A percentile compares a stretch with the other conserved stretches of the same genome.
phyloP scores from a whole-genome alignment of 2,329 filamentous ascomycete genomes.

The Colletotrichum brevisporum region DNA sequence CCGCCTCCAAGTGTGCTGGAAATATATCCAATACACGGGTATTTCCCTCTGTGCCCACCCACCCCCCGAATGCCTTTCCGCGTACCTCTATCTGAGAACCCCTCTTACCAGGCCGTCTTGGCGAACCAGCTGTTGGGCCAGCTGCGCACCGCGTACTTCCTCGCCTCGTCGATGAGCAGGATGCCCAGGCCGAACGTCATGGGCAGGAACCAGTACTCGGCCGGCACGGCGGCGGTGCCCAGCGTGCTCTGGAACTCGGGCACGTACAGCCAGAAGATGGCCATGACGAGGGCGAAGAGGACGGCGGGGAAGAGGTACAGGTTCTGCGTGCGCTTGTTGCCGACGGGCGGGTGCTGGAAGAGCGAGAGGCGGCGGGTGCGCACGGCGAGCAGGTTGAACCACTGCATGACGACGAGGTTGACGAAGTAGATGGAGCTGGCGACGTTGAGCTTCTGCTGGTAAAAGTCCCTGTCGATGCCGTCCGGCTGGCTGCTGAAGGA shows the following conservation, averaged over 20 bases:
- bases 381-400: slow-evolving; percentile 81
- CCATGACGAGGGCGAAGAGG: slow-evolving; percentile 76
- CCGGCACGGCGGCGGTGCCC: slow-evolving; percentile 73
- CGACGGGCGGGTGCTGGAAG: slow-evolving; percentile 79
- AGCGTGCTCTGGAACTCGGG: slow-evolving; percentile 74
- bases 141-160: slow-evolving; percentile 63
- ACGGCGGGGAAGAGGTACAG: slow-evolving; percentile 79
- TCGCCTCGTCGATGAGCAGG: slow-evolving; percentile 65
- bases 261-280: slow-evolving; percentile 79
- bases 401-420: slow-evolving; percentile 86
- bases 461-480: slow-evolving; percentile 67
- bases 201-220: slow-evolving; percentile 83
- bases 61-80: not conserved
- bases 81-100: not conserved
- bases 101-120: slow-evolving; percentile 62
- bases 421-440: slow-evolving; percentile 85
- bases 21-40: not conserved
- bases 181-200: slow-evolving; percentile 76
- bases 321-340: slow-evolving; percentile 77
- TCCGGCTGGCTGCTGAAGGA: slow-evolving; percentile 70
- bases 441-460: slow-evolving; percentile 69
- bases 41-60: not conserved
- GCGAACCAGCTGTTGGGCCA: slow-evolving; percentile 62
- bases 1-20: too few species aligned
- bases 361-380: slow-evolving; percentile 76